A percentile compares a stretch with the other conserved stretches of the same genome.
Evolutionary conservation across 768 basidiomycete genomes (phyloP).

Genomic region (Auricularia cornea): DNA sequence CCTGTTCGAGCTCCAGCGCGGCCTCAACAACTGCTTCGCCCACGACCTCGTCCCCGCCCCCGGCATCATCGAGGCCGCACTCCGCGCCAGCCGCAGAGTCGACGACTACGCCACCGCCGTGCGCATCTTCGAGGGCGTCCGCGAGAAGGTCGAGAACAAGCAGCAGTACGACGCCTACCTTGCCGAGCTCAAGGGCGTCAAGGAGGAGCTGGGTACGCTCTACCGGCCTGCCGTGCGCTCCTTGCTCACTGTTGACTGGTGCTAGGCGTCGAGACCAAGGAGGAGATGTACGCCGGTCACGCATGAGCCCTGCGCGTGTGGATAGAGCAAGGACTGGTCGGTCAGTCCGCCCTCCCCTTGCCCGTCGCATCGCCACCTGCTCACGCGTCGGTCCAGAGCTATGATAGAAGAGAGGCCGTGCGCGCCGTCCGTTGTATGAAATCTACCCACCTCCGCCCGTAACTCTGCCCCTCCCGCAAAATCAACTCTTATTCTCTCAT

Average conservation of each 20-base stretch:
- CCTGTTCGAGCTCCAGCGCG: conserved; percentile 97
- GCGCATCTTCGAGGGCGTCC: conserved; percentile 89
- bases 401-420: too few relatives aligned
- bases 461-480: too few relatives aligned
- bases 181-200: conserved; percentile 77
- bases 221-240: background rate
- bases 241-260: background rate
- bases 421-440: too few relatives aligned
- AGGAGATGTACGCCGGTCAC: conserved; percentile 5
- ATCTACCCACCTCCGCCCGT: too few relatives aligned
- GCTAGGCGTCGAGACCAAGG: conserved; percentile 4
- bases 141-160: conserved; percentile 97
- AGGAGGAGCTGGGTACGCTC: conserved; percentile 81
- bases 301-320: background rate
- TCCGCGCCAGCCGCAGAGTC: conserved; percentile 81
- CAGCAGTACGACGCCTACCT: conserved; percentile 90
- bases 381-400: too few relatives aligned
- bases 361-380: too few relatives aligned
- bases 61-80: conserved; percentile 75
- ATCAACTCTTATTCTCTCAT: too few relatives aligned
- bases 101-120: conserved; percentile 98
- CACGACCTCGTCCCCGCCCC: conserved; percentile 92
- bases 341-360: too few relatives aligned
- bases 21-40: conserved; percentile 98
- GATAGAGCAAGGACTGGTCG: too few relatives aligned